Percentiles rank a stretch among this genome's conserved stretches.
phyloP scores from a whole-genome alignment of 129 eudicot genomes.

The carrot (Daucus carota) region DNA sequence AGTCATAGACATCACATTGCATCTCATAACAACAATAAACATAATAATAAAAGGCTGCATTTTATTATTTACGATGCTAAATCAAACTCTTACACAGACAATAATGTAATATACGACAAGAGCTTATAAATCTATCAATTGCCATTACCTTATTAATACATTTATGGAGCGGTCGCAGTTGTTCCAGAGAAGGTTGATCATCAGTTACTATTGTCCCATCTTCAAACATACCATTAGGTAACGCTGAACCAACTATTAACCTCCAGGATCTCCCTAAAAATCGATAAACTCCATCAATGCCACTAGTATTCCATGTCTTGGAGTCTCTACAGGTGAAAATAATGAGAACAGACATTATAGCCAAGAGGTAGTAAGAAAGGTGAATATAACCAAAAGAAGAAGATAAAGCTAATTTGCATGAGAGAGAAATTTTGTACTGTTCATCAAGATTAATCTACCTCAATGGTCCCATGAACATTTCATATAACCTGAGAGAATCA shows the following conservation, averaged over 20 bases:
- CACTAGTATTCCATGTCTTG: conserved; percentile 95
- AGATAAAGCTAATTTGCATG: not conserved
- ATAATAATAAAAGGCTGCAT: too few relatives aligned
- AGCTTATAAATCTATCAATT: not conserved
- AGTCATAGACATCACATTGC: not conserved
- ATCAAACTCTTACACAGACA: not conserved
- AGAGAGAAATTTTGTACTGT: not conserved
- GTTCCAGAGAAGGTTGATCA: conserved; percentile 73
- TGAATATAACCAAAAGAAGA: not conserved
- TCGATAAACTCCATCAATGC: conserved; percentile 97
- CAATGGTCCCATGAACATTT: conserved; percentile 99
- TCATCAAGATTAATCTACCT: conserved; percentile 36
- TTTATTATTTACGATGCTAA: not conserved
- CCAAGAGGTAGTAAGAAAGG: not conserved
- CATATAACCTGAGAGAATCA: conserved; percentile 90
- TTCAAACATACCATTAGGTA: conserved; percentile 58
- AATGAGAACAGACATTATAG: conserved; percentile 9
- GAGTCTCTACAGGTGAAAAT: conserved; percentile 57
- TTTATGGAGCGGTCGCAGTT: conserved; percentile 76
- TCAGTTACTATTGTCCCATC: conserved; percentile 59
- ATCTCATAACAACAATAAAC: not conserved
- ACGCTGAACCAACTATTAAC: conserved; percentile 73
- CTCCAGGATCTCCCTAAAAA: conserved; percentile 94
- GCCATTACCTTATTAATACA: conserved; percentile 68
- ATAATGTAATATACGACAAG: not conserved